Conservation (phyloP, 805 yeast genomes). For the Kodamaea restingae region DNA sequence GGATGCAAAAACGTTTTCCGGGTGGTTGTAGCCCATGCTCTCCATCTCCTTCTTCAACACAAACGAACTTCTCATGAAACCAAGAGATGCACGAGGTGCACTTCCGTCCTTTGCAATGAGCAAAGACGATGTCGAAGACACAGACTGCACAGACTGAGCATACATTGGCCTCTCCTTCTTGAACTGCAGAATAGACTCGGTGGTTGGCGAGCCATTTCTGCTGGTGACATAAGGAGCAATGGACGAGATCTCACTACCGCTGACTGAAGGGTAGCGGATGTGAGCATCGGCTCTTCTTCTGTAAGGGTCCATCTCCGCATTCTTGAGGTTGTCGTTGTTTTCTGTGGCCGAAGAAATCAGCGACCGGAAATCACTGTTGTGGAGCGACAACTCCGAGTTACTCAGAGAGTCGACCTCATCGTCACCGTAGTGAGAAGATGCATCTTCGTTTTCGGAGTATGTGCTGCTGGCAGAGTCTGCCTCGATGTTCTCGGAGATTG, state of each 20-base stretch:
- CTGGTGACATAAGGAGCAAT: constrained; percentile 1
- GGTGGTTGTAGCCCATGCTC: constrained; percentile 26
- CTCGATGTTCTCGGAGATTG: constrained; percentile 33
- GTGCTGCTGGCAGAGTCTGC: constrained; percentile 23
- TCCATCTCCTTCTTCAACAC: constrained; percentile 41
- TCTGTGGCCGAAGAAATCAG: constrained; percentile 34
- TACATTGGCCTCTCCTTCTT: not conserved
- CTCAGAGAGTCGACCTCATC: constrained; percentile 26
- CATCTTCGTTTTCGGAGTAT: constrained; percentile 12
- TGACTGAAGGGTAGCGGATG: constrained; percentile 6
- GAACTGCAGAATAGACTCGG: not conserved
- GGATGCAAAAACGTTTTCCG: constrained; percentile 29
- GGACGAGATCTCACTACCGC: constrained; percentile 7
- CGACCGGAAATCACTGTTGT: constrained; percentile 34
- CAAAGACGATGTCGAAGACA: constrained; percentile 1
- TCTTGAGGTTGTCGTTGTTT: constrained; percentile 4
- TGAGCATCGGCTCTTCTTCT: constrained; percentile 4
- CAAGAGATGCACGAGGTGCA: constrained; percentile 31
- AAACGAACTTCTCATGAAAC: constrained; percentile 42
- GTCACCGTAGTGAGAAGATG: constrained; percentile 14
- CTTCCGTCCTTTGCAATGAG: constrained; percentile 10
- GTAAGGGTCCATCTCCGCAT: constrained; percentile 3
- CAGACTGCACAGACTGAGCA: not conserved
- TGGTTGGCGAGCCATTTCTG: not conserved
- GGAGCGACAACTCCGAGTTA: constrained; percentile 36